These are phyloP conservation scores for Phytomonas sp. DNA, from an alignment of 208 protist genomes.

Conservation along the genomic window DNA sequence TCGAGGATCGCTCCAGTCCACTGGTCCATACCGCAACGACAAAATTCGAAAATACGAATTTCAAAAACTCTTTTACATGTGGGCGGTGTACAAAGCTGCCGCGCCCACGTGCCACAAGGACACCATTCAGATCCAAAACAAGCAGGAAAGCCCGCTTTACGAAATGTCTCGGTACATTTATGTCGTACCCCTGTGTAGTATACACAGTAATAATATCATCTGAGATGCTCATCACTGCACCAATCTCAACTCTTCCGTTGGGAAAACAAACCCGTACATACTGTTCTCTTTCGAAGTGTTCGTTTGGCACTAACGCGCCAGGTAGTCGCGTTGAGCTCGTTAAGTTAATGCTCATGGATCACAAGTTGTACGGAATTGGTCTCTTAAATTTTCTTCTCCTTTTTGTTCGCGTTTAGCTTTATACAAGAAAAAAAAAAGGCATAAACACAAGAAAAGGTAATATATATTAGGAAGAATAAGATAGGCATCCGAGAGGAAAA, in stretches of 20 bases:
- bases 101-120: conserved; percentile 68
- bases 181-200: conserved; percentile 78
- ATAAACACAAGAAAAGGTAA: conserved; percentile 11
- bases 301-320: conserved; percentile 16
- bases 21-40: conserved; percentile 88
- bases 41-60: conserved; percentile 84
- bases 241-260: conserved; percentile 61
- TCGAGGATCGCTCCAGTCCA: conserved; percentile 72
- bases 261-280: conserved; percentile 76
- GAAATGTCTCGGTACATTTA: conserved; percentile 38
- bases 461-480: background rate
- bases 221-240: conserved; percentile 46
- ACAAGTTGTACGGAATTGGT: background rate
- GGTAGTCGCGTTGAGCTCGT: background rate
- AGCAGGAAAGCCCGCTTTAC: conserved; percentile 77
- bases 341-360: background rate
- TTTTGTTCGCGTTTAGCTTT: background rate
- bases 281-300: conserved; percentile 74
- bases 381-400: conserved; percentile 7
- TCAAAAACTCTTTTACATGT: conserved; percentile 64
- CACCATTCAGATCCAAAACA: conserved; percentile 85
- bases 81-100: conserved; percentile 67
- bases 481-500: background rate
- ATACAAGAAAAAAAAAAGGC: background rate
- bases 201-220: conserved; percentile 47